Conservation (phyloP, 495 filamentous ascomycete species). For the Aspergillus carlsbadensis region DNA sequence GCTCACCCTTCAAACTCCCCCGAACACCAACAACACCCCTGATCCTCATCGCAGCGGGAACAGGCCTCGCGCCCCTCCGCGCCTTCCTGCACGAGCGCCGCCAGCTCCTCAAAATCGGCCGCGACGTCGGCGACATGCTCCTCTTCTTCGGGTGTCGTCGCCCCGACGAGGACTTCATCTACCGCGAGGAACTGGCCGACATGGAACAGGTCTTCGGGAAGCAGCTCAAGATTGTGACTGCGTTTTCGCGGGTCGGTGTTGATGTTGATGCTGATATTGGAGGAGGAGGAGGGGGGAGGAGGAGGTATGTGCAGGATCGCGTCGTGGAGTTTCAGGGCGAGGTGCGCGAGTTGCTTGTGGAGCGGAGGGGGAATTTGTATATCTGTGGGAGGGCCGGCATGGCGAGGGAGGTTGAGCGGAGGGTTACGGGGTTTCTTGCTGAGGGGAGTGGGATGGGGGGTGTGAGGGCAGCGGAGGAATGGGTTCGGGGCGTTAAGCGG, state of each 20-base stretch:
- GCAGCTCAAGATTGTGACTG: conserved; percentile 30
- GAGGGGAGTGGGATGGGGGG: conserved; percentile 35
- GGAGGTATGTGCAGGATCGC: conserved; percentile 42
- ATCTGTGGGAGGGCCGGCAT: conserved; percentile 51
- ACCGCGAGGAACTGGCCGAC: conserved; percentile 36
- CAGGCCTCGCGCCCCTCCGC: conserved; percentile 48
- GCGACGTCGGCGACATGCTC: conserved; percentile 37
- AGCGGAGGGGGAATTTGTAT: conserved; percentile 45
- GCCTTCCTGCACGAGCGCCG: conserved; percentile 46
- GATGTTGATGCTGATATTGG: neutral
- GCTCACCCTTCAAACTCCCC: conserved; percentile 48
- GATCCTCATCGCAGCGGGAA: conserved; percentile 49
- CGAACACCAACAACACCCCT: conserved; percentile 30
- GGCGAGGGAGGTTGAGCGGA: conserved; percentile 49
- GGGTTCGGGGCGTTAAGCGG: conserved; percentile 44
- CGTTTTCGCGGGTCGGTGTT: conserved; percentile 29
- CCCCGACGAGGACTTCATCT: conserved; percentile 43
- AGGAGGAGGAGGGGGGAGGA: conserved; percentile 3
- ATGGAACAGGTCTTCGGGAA: conserved; percentile 25
- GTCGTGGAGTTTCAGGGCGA: conserved; percentile 33
- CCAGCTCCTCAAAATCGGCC: conserved; percentile 37
- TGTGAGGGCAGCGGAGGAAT: conserved; percentile 31
- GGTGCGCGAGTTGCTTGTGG: conserved; percentile 33
- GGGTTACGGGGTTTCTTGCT: conserved; percentile 30
- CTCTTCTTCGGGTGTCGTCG: conserved; percentile 49